Evolutionary conservation across 441 rosid genomes (phyloP).

Genomic region (Corymbia calophylla): DNA sequence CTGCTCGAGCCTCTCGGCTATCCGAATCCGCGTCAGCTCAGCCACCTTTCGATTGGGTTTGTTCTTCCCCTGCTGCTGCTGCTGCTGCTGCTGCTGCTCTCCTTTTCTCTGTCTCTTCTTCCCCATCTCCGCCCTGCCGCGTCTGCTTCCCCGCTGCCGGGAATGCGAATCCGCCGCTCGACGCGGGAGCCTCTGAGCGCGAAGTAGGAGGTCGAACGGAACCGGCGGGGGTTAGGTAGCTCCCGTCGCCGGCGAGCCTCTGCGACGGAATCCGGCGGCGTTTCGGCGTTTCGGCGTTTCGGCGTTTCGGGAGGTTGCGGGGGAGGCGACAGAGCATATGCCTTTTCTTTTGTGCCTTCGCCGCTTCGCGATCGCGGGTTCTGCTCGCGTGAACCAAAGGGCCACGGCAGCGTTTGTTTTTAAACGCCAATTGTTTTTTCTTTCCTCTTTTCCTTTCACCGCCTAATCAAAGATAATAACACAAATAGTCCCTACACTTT

Average conservation of each 20-base stretch:
- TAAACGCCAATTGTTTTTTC: background rate
- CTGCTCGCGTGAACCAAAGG: background rate
- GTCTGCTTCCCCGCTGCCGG: background rate
- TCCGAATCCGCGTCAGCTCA: slow-evolving; percentile 46
- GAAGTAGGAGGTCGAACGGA: background rate
- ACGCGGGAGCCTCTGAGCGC: background rate
- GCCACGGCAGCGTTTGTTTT: background rate
- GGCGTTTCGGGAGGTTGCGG: background rate
- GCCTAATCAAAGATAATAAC: accelerated
- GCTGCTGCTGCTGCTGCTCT: background rate
- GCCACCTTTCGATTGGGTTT: background rate
- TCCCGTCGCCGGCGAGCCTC: background rate
- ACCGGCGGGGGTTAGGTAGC: background rate
- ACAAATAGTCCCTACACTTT: background rate
- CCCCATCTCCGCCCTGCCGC: slow-evolving; percentile 20
- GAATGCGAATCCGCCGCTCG: background rate
- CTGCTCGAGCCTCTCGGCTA: slow-evolving; percentile 27
- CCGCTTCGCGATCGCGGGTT: background rate
- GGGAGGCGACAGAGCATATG: background rate
- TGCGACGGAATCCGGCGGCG: background rate
- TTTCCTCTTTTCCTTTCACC: background rate
- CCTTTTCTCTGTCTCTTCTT: slow-evolving; percentile 35
- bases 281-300: background rate
- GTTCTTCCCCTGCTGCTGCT: background rate
- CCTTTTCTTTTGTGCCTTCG: background rate